Percentiles rank a stretch among this genome's conserved stretches.
Evolutionary conservation across 768 basidiomycete genomes (phyloP).

Genomic region (Pleurotus tuoliensis): DNA sequence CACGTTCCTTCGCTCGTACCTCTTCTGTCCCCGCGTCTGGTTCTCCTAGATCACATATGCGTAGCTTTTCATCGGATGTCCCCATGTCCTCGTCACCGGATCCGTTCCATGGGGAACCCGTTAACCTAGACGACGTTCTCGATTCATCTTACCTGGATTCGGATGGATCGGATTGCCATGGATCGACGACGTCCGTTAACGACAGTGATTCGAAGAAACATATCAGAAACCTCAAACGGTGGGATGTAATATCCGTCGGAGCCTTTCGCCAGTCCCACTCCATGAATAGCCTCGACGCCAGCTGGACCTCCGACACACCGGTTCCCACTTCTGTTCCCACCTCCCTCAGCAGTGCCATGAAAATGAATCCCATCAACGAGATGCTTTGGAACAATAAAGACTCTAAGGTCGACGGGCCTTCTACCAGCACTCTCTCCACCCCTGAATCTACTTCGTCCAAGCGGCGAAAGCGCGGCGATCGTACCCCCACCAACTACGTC

Average conservation of each 20-base stretch:
- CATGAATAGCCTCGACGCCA: constrained; percentile 15
- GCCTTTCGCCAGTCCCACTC: constrained; percentile 66
- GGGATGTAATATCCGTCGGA: constrained; percentile 72
- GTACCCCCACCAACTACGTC: constrained; percentile 41
- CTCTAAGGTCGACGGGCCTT: constrained; percentile 18
- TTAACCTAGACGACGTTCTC: constrained; percentile 72
- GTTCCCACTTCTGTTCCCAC: constrained; percentile 25
- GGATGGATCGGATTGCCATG: constrained; percentile 37
- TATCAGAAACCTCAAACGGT: constrained; percentile 50
- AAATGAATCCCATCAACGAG: constrained; percentile 50
- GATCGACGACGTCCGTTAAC: constrained; percentile 24
- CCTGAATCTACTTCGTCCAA: constrained; percentile 43
- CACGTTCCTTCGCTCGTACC: constrained; percentile 20
- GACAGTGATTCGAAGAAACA: constrained; percentile 23
- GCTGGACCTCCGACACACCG: constrained; percentile 33
- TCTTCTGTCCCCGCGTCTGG: constrained; percentile 24
- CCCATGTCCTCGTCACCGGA: constrained; percentile 27
- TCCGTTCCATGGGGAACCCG: constrained; percentile 43
- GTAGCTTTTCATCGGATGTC: constrained; percentile 34
- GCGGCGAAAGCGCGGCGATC: constrained; percentile 35
- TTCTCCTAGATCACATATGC: constrained; percentile 23
- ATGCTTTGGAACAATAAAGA: constrained; percentile 49
- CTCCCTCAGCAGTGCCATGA: constrained; percentile 31
- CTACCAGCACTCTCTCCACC: constrained; percentile 42
- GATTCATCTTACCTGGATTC: constrained; percentile 69